Evolutionary conservation across 345 rosid species (phyloP), one percentile per base, ranked within the genome.

Genomic region (Nasturtium officinale): DNA sequence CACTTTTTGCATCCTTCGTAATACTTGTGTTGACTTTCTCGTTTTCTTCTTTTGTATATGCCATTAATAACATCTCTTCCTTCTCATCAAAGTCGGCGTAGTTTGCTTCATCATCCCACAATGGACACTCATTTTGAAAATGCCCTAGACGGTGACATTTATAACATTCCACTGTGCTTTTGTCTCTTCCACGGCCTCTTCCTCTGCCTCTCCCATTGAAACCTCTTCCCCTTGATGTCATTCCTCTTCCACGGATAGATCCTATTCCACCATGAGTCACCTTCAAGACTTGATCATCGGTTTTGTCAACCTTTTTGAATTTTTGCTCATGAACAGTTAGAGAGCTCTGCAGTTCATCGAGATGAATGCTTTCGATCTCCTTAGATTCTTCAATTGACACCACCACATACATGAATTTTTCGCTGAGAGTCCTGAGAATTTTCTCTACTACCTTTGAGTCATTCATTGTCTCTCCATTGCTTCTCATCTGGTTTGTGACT

Each of bases 201-300:
- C 61, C 21, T 29, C 21, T 29, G 1, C 60, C 46, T 15, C 17
- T 42, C 5, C 46, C 16, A 25, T 9, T 9, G 2, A 33, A 7
- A 29, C 5, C 42, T 0, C 42, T 37, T 37, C 42, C 42, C 11
- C 42, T 37, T 1, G 5, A 0, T 3, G 15, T 1, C 0, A 0
- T 37, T 11, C 42, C 42, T 37, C 42, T 3, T 1, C 5, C 5
- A 23, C 25, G 25, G 25, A 23, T 23, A 23, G 25, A 23, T 23
- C 25, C 25, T 23, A 23, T 23, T 23, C 25, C 25, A 23, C 25
- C 25, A 1, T 37, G 3, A 0, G 42, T 37, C 12, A 37, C 47
- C 0, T 15, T 43, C 0, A 43, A 0, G 0, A 2, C 18, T 15
- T 43, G 47, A 0, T 43, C 9, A 0, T n/a, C 18, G 5, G 18